These are phyloP conservation scores for Aspergillus brunneoviolaceus DNA, from an alignment of 2,329 filamentous ascomycete genomes.

Conservation along the genomic window DNA sequence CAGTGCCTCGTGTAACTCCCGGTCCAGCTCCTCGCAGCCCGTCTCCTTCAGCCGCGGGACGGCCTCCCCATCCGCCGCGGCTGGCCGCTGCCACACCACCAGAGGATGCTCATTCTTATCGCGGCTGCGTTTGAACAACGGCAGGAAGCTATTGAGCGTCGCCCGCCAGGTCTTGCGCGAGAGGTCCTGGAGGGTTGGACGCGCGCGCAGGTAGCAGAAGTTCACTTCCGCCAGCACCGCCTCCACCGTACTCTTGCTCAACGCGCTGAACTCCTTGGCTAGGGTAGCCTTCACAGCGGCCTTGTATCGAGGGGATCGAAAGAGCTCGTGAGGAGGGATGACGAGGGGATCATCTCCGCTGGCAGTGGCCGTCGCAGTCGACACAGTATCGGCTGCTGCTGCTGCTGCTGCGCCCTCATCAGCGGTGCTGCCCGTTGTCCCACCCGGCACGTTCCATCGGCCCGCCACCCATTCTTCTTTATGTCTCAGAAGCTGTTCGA, in stretches of 20 bases:
- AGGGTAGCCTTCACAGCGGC: slow-evolving; percentile 40
- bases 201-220: slow-evolving; percentile 45
- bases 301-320: slow-evolving; percentile 47
- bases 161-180: slow-evolving; percentile 47
- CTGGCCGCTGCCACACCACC: slow-evolving; percentile 38
- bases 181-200: slow-evolving; percentile 45
- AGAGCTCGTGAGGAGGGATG: slow-evolving; percentile 44
- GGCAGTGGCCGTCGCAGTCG: neutral
- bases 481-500: slow-evolving; percentile 48
- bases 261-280: slow-evolving; percentile 43
- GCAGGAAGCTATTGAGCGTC: slow-evolving; percentile 44
- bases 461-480: slow-evolving; percentile 50
- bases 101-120: slow-evolving; percentile 42
- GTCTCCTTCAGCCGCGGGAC: slow-evolving; percentile 42
- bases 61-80: slow-evolving; percentile 25
- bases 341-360: slow-evolving; percentile 15
- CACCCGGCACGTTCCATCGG: slow-evolving; percentile 44
- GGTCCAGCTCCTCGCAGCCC: slow-evolving; percentile 45
- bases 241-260: slow-evolving; percentile 47
- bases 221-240: slow-evolving; percentile 51
- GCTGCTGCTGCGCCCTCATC: neutral
- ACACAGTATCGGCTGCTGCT: neutral
- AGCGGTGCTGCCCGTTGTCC: slow-evolving; percentile 3
- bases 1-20: slow-evolving; percentile 41
- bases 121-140: slow-evolving; percentile 43